A percentile compares a stretch with the other conserved stretches of the same genome.
Evolutionary conservation across 805 yeast species (phyloP).

Genomic region (Candida insectalens): DNA sequence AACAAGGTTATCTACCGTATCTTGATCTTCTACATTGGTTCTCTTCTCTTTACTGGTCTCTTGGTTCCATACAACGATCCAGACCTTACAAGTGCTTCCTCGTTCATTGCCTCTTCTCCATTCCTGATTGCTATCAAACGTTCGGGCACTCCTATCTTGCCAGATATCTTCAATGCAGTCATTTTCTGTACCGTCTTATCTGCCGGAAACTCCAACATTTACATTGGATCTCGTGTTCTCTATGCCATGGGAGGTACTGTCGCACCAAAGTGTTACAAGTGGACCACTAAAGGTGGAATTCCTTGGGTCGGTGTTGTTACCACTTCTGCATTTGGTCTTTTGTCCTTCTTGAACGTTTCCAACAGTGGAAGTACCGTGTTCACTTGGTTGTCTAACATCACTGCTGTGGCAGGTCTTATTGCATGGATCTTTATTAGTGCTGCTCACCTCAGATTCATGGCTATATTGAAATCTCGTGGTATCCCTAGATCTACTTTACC

Average conservation of each 20-base stretch:
- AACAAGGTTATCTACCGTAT: constrained; percentile 61
- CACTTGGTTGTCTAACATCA: constrained; percentile 63
- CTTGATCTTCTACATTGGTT: constrained; percentile 51
- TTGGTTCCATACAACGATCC: constrained; percentile 63
- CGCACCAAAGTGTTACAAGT: constrained; percentile 44
- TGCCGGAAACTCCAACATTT: constrained; percentile 72
- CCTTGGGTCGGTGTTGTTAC: constrained; percentile 48
- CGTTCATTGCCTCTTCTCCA: constrained; percentile 52
- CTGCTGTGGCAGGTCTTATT: constrained; percentile 70
- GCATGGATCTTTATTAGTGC: constrained; percentile 61
- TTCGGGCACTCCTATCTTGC: constrained; percentile 57
- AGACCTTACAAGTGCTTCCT: constrained; percentile 26
- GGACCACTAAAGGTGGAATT: constrained; percentile 48
- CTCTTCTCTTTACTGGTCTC: constrained; percentile 60
- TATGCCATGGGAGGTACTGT: constrained; percentile 43
- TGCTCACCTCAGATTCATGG: constrained; percentile 63
- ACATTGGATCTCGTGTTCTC: constrained; percentile 60
- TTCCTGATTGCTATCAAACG: constrained; percentile 63
- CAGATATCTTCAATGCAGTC: constrained; percentile 65
- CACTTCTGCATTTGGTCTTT: constrained; percentile 53
- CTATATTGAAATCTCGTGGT: constrained; percentile 49
- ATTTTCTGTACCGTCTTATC: constrained; percentile 58
- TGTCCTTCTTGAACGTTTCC: constrained; percentile 52
- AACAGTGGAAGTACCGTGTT: constrained; percentile 48
- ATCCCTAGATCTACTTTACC: constrained; percentile 63